Evolutionary conservation across 441 rosid genomes (phyloP).

Genomic region (Corymbia citriodora): DNA sequence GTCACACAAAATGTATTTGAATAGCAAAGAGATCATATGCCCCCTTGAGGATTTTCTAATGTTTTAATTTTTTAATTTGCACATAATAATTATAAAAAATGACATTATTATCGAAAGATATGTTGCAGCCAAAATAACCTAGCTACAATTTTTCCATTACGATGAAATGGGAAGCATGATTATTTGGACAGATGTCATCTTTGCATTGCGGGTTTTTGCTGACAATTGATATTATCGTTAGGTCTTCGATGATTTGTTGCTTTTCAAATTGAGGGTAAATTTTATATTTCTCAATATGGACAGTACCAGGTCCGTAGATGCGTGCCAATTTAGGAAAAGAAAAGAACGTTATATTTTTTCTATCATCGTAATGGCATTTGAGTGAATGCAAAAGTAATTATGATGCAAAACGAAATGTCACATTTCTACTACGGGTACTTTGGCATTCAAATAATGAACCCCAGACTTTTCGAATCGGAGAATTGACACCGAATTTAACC

Average conservation of each 20-base stretch:
- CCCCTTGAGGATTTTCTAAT: neutral
- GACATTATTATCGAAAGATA: too few species aligned
- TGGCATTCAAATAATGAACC: neutral
- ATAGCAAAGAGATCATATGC: neutral
- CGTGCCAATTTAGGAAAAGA: neutral
- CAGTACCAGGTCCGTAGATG: neutral
- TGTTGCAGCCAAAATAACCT: too few species aligned
- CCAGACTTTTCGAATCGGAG: neutral
- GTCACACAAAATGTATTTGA: neutral
- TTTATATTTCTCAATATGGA: neutral
- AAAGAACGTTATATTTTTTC: neutral
- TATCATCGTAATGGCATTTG: neutral
- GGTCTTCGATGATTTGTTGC: neutral
- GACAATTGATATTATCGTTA: neutral
- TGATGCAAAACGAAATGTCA: neutral
- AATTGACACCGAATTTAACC: neutral
- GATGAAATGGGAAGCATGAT: too few species aligned
- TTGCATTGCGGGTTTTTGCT: neutral
- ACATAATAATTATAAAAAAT: too few species aligned
- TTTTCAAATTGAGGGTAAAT: neutral
- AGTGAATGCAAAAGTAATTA: neutral
- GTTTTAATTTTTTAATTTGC: neutral
- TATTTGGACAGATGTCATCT: neutral
- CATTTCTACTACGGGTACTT: neutral
- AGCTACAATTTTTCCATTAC: too few species aligned